phyloP scores from a whole-genome alignment of 2,329 filamentous ascomycete species.

The Didymosphaeria variabile region DNA sequence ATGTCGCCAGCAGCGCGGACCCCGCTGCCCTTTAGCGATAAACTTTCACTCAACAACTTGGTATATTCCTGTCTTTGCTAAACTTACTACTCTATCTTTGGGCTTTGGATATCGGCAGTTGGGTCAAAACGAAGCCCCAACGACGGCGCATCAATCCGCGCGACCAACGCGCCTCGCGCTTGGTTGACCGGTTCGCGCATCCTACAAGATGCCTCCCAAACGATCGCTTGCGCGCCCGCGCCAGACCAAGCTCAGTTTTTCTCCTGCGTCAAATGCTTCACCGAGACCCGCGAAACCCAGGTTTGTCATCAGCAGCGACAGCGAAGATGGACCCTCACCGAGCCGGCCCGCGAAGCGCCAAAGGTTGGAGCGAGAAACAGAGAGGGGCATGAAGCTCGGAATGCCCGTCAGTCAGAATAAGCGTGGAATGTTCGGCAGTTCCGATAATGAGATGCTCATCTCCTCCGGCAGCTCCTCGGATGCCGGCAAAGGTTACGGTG shows the following conservation, averaged over 20 bases:
- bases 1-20: neutral
- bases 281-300: conserved; percentile 43
- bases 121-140: neutral
- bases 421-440: conserved; percentile 38
- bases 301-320: conserved; percentile 31
- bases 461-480: conserved; percentile 17
- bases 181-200: neutral
- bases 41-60: neutral
- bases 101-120: neutral
- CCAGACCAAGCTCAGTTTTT: conserved; percentile 56
- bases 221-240: conserved; percentile 37
- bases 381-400: conserved; percentile 29
- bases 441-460: conserved; percentile 22
- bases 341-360: conserved; percentile 38
- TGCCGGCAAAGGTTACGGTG: conserved; percentile 21
- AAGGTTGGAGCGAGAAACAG: conserved; percentile 28
- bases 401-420: conserved; percentile 26
- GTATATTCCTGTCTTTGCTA: neutral
- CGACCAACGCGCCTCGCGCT: conserved; percentile 6
- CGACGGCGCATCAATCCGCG: neutral
- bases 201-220: conserved; percentile 34
- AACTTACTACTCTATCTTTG: neutral
- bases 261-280: conserved; percentile 52
- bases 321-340: conserved; percentile 25
- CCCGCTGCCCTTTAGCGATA: conserved; percentile 4